These are phyloP conservation scores for Paracoccidioides brasiliensis DNA, from an alignment of 2,329 filamentous ascomycete genomes.

Conservation along the genomic window DNA sequence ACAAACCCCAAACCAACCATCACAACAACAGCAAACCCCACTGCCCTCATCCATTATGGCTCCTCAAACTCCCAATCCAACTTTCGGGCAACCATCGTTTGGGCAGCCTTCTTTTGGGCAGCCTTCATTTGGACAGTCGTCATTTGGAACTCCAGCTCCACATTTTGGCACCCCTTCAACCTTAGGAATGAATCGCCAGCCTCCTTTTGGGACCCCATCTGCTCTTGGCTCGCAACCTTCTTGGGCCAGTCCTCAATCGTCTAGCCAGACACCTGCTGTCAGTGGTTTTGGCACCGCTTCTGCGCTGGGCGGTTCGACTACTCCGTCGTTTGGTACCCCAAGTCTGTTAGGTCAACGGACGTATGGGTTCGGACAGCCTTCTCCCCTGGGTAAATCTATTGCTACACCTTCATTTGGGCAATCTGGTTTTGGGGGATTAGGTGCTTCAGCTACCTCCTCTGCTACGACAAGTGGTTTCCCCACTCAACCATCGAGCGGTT, in stretches of 20 bases:
- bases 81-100: slow-evolving; percentile 13
- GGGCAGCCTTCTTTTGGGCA: slow-evolving; percentile 17
- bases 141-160: slow-evolving; percentile 13
- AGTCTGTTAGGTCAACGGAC: slow-evolving; percentile 20
- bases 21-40: slow-evolving; percentile 12
- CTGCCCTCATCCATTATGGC: slow-evolving; percentile 8
- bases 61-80: slow-evolving; percentile 10
- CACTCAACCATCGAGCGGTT: slow-evolving; percentile 4
- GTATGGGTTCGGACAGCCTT: slow-evolving; percentile 22
- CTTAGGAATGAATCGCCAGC: slow-evolving; percentile 5
- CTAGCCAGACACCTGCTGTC: slow-evolving; percentile 4
- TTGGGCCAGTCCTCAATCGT: slow-evolving; percentile 10
- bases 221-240: slow-evolving; percentile 14
- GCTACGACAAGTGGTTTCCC: slow-evolving; percentile 10
- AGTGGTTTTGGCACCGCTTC: slow-evolving; percentile 24
- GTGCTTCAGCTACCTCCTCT: slow-evolving; percentile 12
- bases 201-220: slow-evolving; percentile 17
- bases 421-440: neutral
- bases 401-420: slow-evolving; percentile 2
- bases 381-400: slow-evolving; percentile 10
- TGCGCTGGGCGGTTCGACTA: slow-evolving; percentile 11
- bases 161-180: slow-evolving; percentile 13
- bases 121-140: neutral
- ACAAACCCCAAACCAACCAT: slow-evolving; percentile 19
- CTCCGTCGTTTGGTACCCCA: slow-evolving; percentile 24